Percentiles rank a stretch among this genome's conserved stretches.
Conservation (phyloP, 345 rosid genomes). For the Melaleuca quinquenervia region DNA sequence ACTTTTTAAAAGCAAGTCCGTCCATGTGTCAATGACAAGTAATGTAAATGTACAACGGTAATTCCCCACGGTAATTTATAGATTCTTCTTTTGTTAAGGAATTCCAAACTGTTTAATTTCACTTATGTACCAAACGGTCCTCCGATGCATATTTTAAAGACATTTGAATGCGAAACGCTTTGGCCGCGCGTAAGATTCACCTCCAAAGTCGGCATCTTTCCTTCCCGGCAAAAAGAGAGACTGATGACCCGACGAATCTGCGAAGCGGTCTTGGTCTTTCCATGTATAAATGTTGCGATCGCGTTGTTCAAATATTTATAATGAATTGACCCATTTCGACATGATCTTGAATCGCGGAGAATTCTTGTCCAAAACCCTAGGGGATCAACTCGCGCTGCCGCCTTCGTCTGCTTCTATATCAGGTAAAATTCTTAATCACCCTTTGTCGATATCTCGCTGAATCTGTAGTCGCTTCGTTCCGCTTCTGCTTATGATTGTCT, state of each 20-base stretch:
- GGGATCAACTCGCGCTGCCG: background rate
- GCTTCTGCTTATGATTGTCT: background rate
- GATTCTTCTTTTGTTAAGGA: too few relatives aligned
- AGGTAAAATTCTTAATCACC: background rate
- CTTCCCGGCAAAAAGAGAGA: background rate
- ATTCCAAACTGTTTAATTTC: too few relatives aligned
- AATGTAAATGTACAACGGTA: too few relatives aligned
- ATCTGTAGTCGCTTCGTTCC: background rate
- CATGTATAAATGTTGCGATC: background rate
- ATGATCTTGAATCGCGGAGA: background rate
- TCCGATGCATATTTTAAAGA: too few relatives aligned
- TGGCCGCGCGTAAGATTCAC: background rate
- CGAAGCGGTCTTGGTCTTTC: background rate
- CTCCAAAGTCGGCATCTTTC: background rate
- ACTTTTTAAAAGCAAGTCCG: too few relatives aligned
- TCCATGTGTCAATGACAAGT: too few relatives aligned
- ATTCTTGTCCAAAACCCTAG: background rate
- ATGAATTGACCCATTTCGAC: background rate
- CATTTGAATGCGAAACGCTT: too few relatives aligned
- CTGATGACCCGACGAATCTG: too few relatives aligned
- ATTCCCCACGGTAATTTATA: background rate
- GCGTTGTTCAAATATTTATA: background rate
- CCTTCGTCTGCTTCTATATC: background rate
- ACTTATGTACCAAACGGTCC: too few relatives aligned
- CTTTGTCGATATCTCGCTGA: background rate